Base-by-base conservation (phyloP, 306 rosid genomes). In the Corylus heterophylla region DNA sequence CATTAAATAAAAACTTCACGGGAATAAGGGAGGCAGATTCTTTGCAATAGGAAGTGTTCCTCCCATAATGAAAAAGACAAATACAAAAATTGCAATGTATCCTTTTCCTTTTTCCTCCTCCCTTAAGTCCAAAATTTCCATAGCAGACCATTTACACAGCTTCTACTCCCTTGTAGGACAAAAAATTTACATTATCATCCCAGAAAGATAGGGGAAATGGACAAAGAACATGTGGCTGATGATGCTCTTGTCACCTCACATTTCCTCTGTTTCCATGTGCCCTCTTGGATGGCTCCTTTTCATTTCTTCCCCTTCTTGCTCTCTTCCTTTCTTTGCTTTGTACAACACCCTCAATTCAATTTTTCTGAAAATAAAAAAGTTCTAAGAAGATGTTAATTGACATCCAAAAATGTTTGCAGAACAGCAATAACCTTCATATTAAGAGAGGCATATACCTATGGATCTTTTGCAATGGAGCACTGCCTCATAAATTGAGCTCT, bases 401-500 rank as follows among this genome's bases (percentile, higher is more conserved):
- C 12, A 52, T 77, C 77, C 54, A 10, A 20, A 71, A 69, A 39
- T 18, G 4, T 48, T 58, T 35, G 69, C 3, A 55, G 11, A 31
- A 63, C 17, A 42, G 13, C 25, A 45, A 35, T 54, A 49, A 31
- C 35, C 35, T 31, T 12, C 47, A 47, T 59, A 22, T 51, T 8
- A 17, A 39, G 72, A 67, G 18, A 51, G 2, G 45, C 85, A 39
- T 35, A 58, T 83, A 95, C 99, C 97, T 76, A 91, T 91, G 42
- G 99, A 95, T 85, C 94, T 91, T 82, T 95, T 95, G 94, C 99
- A 95, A 80, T 95, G 98, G 25, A 93, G 98, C 83, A 95, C 98
- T 50, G 99, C 99, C 83, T 95, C 99, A 83, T 95, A 89, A 74
- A 95, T 95, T 77, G 99, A 95, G 87, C 88, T 88, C 79, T 95